Evolutionary conservation across 805 yeast genomes (phyloP).

Genomic region (Ogataea saltuana): DNA sequence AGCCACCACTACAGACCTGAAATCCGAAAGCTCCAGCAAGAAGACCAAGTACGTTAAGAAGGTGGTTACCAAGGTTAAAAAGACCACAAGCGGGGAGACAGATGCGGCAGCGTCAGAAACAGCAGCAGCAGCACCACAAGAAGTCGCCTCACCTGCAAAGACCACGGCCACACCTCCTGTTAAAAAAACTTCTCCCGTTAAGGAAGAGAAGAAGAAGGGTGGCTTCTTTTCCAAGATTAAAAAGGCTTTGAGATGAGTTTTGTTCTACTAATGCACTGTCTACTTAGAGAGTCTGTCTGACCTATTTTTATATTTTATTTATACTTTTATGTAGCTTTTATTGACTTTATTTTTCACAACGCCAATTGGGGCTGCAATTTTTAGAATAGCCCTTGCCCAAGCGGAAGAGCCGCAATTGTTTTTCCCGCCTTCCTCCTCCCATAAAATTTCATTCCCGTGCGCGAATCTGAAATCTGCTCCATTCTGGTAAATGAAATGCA

Average conservation of each 20-base stretch:
- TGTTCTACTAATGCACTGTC: not conserved
- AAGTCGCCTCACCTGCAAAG: conserved; percentile 7
- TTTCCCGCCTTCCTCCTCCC: not conserved
- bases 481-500: conserved; percentile 4
- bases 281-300: conserved; percentile 1
- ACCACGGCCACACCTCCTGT: conserved; percentile 13
- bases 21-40: conserved; percentile 18
- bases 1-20: conserved; percentile 50
- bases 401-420: too few species aligned
- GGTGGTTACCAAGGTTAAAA: conserved; percentile 33
- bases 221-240: conserved; percentile 45
- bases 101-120: conserved; percentile 7
- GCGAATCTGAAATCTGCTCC: conserved; percentile 2
- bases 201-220: conserved; percentile 38
- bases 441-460: not conserved
- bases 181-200: conserved; percentile 15
- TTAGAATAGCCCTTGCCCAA: too few species aligned
- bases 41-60: conserved; percentile 35
- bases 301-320: conserved; percentile 6
- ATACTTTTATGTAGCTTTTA: conserved; percentile 2
- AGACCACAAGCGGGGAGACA: conserved; percentile 28
- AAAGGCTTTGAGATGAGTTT: conserved; percentile 37
- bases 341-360: too few species aligned
- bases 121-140: conserved; percentile 8
- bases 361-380: too few species aligned